A percentile compares a stretch with the other conserved stretches of the same genome.
These are phyloP conservation scores for Lentinus polychrous DNA, from an alignment of 1,284 basidiomycete genomes.

Conservation along the genomic window DNA sequence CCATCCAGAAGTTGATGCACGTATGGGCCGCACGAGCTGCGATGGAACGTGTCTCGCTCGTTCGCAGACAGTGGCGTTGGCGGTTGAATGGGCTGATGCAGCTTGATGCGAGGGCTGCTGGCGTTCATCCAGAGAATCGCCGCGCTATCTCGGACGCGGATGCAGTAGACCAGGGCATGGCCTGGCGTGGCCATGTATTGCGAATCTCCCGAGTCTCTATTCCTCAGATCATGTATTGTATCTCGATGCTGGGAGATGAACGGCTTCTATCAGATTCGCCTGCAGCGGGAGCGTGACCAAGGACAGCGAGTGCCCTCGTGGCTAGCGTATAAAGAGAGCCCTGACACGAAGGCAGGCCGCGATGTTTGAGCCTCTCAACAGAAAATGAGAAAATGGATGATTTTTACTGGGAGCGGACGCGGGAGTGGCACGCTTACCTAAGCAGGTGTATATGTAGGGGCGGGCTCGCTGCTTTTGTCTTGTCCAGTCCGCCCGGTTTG, in stretches of 20 bases:
- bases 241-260: slow-evolving; percentile 14
- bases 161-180: not conserved
- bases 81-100: not conserved
- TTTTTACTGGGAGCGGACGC: no score
- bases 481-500: not conserved
- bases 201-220: no score
- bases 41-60: slow-evolving; percentile 1
- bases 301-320: not conserved
- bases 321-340: not conserved
- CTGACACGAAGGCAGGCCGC: not conserved
- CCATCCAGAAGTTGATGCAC: slow-evolving; percentile 1
- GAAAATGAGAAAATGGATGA: no score
- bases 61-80: not conserved
- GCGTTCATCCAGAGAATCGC: not conserved
- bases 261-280: slow-evolving; percentile 20
- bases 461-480: not conserved
- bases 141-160: slow-evolving; percentile 1
- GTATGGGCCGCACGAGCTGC: not conserved
- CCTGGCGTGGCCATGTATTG: not conserved
- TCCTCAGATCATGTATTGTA: slow-evolving; percentile 1
- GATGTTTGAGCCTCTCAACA: not conserved
- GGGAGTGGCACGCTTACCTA: slow-evolving; percentile 9
- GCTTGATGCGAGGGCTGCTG: not conserved
- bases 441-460: slow-evolving; percentile 11
- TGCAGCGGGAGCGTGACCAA: slow-evolving; percentile 7